A percentile compares a stretch with the other conserved stretches of the same genome.
Conservation (phyloP, 108 stramenopile species). For the Cyclotella sp. region DNA sequence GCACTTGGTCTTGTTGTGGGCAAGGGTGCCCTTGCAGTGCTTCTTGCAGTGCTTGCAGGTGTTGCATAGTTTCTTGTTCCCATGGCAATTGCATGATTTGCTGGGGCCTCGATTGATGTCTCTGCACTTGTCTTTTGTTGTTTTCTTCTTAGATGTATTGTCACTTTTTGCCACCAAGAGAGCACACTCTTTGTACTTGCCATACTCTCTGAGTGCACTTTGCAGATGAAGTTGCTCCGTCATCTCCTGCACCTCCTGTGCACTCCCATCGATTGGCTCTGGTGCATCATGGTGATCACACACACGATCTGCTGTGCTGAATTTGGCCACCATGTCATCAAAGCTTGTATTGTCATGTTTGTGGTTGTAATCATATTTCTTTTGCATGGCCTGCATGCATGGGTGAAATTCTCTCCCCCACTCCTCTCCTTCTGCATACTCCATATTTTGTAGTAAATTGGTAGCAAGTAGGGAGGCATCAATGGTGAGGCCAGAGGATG, state of each 20-base stretch:
- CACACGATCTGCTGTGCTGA: not conserved
- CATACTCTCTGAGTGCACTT: not conserved
- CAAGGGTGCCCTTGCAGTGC: not conserved
- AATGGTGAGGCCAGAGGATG: not conserved
- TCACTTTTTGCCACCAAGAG: not conserved
- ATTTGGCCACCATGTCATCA: slow-evolving; percentile 1
- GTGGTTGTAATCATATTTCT: slow-evolving; percentile 13
- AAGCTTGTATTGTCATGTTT: not conserved
- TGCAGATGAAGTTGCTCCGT: not conserved
- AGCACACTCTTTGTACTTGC: not conserved
- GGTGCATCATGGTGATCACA: not conserved
- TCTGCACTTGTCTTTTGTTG: not conserved
- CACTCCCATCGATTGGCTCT: not conserved
- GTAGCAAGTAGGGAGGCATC: not conserved
- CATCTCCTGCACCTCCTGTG: not conserved
- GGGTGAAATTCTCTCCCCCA: not conserved
- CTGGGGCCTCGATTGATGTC: not conserved
- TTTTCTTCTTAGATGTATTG: not conserved
- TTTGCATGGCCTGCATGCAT: not conserved
- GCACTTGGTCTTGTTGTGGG: not conserved
- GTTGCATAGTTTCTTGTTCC: not conserved
- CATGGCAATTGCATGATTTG: not conserved
- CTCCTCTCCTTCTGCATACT: not conserved
- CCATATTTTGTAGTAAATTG: not conserved
- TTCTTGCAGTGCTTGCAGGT: not conserved